phyloP scores from a whole-genome alignment of 306 rosid species.

The Calophaca sinica region DNA sequence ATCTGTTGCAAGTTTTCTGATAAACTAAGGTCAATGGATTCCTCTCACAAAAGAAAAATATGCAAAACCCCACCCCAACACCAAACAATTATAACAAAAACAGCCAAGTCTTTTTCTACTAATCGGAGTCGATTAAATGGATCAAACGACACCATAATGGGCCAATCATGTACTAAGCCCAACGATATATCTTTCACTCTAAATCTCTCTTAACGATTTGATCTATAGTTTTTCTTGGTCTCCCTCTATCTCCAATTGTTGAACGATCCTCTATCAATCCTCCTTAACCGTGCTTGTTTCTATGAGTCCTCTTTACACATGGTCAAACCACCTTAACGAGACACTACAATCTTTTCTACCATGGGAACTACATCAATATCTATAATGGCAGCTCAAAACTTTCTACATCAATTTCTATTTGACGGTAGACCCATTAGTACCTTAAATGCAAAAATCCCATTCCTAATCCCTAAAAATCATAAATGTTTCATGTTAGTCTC shows the following conservation, averaged over 20 bases:
- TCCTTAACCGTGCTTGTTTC: background rate
- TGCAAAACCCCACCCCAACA: constrained; percentile 1
- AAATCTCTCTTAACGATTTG: background rate
- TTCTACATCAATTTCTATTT: background rate
- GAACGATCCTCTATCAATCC: background rate
- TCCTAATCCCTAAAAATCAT: background rate
- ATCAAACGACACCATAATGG: background rate
- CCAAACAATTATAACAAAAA: constrained; percentile 21
- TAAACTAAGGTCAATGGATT: constrained; percentile 59
- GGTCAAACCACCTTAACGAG: background rate
- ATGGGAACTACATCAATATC: background rate
- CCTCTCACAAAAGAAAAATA: constrained; percentile 32
- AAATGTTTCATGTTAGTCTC: background rate
- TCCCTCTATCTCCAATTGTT: background rate
- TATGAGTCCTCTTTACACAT: background rate
- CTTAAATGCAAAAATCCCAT: constrained; percentile 7
- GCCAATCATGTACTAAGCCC: background rate
- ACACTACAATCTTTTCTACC: background rate
- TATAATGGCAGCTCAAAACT: background rate
- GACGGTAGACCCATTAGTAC: background rate
- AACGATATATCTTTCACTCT: background rate
- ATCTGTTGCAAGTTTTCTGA: constrained; percentile 77
- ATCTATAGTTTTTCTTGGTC: background rate
- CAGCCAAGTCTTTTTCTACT: background rate
- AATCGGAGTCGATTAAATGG: background rate